These are phyloP conservation scores for Chytriomyces sp. DNA, from an alignment of 192 early-diverging fungal genomes.

Conservation along the genomic window DNA sequence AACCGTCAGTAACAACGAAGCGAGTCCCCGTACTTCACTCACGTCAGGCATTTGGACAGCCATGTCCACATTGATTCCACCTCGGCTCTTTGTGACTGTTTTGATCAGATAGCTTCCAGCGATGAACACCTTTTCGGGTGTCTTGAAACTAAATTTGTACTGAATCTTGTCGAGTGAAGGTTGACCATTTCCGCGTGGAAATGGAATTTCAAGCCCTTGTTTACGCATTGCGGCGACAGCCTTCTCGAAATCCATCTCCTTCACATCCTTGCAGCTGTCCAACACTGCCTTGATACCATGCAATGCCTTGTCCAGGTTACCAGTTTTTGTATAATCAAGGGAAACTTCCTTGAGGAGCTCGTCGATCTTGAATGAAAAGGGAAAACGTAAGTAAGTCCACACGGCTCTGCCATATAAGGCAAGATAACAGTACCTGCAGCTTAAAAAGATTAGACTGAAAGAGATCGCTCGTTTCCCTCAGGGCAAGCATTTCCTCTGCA, in stretches of 20 bases:
- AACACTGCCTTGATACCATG: conserved; percentile 70
- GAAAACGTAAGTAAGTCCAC: neutral
- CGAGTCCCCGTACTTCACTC: conserved; percentile 11
- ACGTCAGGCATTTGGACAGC: conserved; percentile 86
- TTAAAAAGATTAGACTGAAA: conserved; percentile 92
- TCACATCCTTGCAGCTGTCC: conserved; percentile 57
- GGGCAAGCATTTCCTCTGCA: conserved; percentile 78
- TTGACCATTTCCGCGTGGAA: conserved; percentile 57
- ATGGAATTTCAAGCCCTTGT: conserved; percentile 70
- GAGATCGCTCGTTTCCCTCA: conserved; percentile 80
- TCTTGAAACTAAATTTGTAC: conserved; percentile 77
- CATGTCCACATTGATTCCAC: conserved; percentile 82
- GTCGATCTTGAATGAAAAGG: conserved; percentile 50
- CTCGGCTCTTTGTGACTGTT: conserved; percentile 58
- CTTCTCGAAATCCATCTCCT: conserved; percentile 34
- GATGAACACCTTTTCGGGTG: conserved; percentile 75
- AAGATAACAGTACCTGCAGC: conserved; percentile 68
- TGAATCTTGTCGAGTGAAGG: conserved; percentile 61
- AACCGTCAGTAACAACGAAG: conserved; percentile 11
- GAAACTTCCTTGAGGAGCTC: conserved; percentile 72
- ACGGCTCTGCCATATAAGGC: neutral
- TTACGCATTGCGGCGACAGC: neutral
- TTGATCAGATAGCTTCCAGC: conserved; percentile 89
- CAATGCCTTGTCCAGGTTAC: conserved; percentile 63
- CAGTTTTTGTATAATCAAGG: conserved; percentile 62